Conservation (phyloP, 768 basidiomycete species). For the Cantharellus cinnabarinus region DNA sequence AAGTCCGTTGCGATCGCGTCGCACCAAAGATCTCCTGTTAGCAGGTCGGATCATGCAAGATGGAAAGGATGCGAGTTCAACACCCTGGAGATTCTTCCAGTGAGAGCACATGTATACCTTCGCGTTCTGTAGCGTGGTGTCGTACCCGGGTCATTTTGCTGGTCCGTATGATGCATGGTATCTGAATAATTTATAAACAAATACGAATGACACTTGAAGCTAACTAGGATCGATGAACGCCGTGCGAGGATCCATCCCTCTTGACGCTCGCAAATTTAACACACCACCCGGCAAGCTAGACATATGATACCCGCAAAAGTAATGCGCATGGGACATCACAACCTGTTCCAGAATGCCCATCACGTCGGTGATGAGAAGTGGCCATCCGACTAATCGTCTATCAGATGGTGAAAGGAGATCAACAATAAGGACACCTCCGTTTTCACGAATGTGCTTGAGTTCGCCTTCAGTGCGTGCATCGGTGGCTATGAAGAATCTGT, state of each 20-base stretch:
- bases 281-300: slow-evolving; percentile 4
- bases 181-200: no score
- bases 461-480: slow-evolving; percentile 1
- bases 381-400: slow-evolving; percentile 6
- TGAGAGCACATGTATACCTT: no score
- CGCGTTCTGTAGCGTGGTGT: no score
- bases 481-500: slow-evolving; percentile 5
- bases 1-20: no score
- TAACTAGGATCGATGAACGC: background rate
- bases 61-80: no score
- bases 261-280: slow-evolving; percentile 1
- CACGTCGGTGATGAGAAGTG: slow-evolving; percentile 3
- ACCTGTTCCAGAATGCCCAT: slow-evolving; percentile 3
- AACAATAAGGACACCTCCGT: slow-evolving; percentile 1
- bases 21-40: no score
- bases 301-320: background rate
- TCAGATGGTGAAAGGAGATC: slow-evolving; percentile 3
- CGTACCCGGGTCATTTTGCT: no score
- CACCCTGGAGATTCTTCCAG: no score
- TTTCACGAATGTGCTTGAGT: background rate
- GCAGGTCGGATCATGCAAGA: no score
- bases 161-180: no score
- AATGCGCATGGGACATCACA: background rate
- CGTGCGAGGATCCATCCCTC: slow-evolving; percentile 3
- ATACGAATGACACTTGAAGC: no score